Evolutionary conservation across 2,329 filamentous ascomycete species (phyloP), one percentile per base, ranked within the genome.

Genomic region (Aureobasidium zeae): DNA sequence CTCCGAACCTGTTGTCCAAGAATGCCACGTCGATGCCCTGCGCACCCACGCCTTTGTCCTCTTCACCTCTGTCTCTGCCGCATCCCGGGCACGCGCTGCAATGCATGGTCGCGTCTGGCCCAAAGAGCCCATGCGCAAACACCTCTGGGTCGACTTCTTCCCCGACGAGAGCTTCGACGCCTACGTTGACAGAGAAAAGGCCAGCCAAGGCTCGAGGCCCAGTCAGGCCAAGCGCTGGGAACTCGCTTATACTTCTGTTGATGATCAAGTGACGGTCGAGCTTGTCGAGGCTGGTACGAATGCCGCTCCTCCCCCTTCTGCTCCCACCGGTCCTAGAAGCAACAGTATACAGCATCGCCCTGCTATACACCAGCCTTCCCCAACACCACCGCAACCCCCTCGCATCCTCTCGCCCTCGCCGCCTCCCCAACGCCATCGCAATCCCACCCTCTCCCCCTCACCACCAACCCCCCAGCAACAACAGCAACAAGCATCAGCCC

Each of bases 121-220:
- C 1, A 77, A 87, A 47, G 89, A 96, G 64, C 78, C 81, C 47
- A 84, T 81, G 52, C 76, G 91, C 22, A 93, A 91, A 60, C 73
- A 79, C 1, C 71, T 96, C 1, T 93, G 82, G 76, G 85, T 86
- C 3, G 91, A 98, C 60, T 96, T 91, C 59, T 73, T 96, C 15
- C 89, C 89, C 0, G 74, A 82, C 13, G 78, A 86, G 19, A 76
- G 78, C 50, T 72, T 93, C 3, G 61, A 67, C 11, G 73, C 74
- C 17, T 96, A 87, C 86, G 81, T 93, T 47, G 72, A 76, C 6
- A 72, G 65, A 29, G 86, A 94, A 61, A 60, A 58, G 55, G 13
- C 52, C 59, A 42, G 61, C 58, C 10, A 55, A 57, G 41, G 58
- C 58, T 3, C 22, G 12, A 44, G 45, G 25, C 38, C 39, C 5